Evolutionary conservation across 371 early-diverging fungal genomes (phyloP).

Genomic region (Saksenaea vasiformis): DNA sequence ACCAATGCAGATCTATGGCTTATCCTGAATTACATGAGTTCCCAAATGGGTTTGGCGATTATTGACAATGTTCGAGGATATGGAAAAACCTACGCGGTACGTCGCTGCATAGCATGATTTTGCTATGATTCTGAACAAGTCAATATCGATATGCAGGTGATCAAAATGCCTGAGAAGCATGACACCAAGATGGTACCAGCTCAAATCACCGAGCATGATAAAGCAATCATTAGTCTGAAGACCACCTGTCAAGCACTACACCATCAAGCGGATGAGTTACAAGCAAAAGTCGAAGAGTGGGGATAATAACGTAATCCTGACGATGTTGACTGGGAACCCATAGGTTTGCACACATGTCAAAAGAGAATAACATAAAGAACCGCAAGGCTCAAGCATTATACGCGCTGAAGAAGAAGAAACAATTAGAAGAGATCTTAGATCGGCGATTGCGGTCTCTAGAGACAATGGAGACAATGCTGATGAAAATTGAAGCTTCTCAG

Average conservation of each 20-base stretch:
- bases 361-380: conserved; percentile 27
- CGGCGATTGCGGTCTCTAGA: conserved; percentile 52
- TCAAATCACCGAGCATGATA: conserved; percentile 46
- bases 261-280: conserved; percentile 49
- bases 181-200: conserved; percentile 9
- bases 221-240: conserved; percentile 49
- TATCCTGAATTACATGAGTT: conserved; percentile 32
- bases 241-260: conserved; percentile 48
- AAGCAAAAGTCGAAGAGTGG: conserved; percentile 41
- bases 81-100: conserved; percentile 24
- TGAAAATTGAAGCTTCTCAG: conserved; percentile 55
- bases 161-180: conserved; percentile 37
- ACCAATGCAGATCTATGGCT: conserved; percentile 40
- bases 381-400: conserved; percentile 49
- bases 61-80: conserved; percentile 39
- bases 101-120: neutral
- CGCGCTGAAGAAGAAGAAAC: conserved; percentile 46
- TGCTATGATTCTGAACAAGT: neutral
- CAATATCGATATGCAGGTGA: conserved; percentile 9
- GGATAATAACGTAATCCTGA: conserved; percentile 2
- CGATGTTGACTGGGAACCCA: neutral
- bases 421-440: conserved; percentile 39
- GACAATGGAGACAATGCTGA: conserved; percentile 55
- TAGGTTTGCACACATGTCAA: conserved; percentile 19
- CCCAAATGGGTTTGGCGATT: conserved; percentile 29